Conservation (phyloP, 2,329 filamentous ascomycete genomes). For the Trichoderma hamatum region DNA sequence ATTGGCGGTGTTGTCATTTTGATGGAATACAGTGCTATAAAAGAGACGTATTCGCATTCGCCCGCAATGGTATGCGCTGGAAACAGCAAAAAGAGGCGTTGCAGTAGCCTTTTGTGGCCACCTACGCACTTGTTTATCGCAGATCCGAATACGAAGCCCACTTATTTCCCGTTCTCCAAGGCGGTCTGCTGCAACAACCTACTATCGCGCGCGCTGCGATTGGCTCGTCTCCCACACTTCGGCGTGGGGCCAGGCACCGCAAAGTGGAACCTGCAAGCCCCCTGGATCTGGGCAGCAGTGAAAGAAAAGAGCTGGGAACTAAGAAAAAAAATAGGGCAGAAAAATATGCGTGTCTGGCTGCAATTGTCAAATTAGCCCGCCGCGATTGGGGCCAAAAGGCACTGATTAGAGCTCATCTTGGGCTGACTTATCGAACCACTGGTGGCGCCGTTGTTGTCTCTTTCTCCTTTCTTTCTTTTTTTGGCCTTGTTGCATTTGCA, state of each 20-base stretch:
- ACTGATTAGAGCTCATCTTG: constrained; percentile 22
- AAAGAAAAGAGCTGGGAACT: constrained; percentile 5
- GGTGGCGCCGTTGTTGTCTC: constrained; percentile 13
- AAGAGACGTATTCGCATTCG: constrained; percentile 26
- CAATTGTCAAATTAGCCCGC: not conserved
- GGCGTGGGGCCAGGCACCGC: not conserved
- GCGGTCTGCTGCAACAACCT: constrained; percentile 18
- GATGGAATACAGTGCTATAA: not conserved
- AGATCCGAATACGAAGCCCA: constrained; percentile 21
- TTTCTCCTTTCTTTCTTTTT: not conserved
- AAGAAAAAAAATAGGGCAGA: constrained; percentile 10
- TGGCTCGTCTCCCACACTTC: constrained; percentile 3
- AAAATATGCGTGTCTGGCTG: constrained; percentile 5
- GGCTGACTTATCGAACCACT: constrained; percentile 27
- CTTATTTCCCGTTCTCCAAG: constrained; percentile 8
- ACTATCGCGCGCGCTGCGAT: not conserved
- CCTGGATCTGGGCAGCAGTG: constrained; percentile 13
- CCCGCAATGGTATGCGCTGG: not conserved
- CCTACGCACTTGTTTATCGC: not conserved
- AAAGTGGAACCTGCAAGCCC: not conserved
- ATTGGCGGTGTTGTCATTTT: constrained; percentile 7
- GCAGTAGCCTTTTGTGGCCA: not conserved
- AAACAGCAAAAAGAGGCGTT: not conserved
- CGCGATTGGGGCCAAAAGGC: constrained; percentile 3
- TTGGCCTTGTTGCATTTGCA: not conserved